A percentile compares a stretch with the other conserved stretches of the same genome.
Evolutionary conservation across 2,329 filamentous ascomycete genomes (phyloP).

Genomic region (Leptographium radiaticola): DNA sequence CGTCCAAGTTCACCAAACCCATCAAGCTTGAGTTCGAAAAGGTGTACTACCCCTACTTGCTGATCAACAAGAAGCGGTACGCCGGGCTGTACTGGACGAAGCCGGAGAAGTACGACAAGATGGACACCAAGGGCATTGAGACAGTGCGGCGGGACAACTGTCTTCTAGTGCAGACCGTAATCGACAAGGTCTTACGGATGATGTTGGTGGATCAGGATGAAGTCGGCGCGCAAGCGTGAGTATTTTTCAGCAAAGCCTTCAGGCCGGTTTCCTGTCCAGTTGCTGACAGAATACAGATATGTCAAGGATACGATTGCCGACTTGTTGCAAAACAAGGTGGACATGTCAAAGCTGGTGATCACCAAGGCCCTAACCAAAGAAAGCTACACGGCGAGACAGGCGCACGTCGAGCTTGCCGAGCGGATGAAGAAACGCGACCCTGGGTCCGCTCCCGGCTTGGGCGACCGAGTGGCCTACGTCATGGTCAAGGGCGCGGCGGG

Average conservation of each 20-base stretch:
- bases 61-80: conserved; percentile 99
- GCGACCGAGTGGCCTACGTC: conserved; percentile 95
- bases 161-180: conserved; percentile 86
- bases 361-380: conserved; percentile 91
- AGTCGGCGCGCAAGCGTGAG: conserved; percentile 83
- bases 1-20: conserved; percentile 83
- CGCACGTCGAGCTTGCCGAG: conserved; percentile 87
- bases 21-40: conserved; percentile 99
- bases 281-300: conserved; percentile 48
- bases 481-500: conserved; percentile 86
- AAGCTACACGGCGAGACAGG: conserved; percentile 84
- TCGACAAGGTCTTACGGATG: conserved; percentile 92
- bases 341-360: conserved; percentile 98
- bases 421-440: conserved; percentile 96
- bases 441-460: conserved; percentile 81
- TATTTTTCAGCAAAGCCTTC: conserved; percentile 10
- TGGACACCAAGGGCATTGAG: conserved; percentile 99
- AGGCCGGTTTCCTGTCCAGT: not conserved
- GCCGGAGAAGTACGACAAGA: conserved; percentile 91
- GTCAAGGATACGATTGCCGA: conserved; percentile 95
- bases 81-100: conserved; percentile 97
- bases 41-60: conserved; percentile 91
- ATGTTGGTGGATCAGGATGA: conserved; percentile 89
- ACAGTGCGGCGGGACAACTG: conserved; percentile 97
- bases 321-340: conserved; percentile 89